Evolutionary conservation across 192 early-diverging fungal species (phyloP).

Genomic region (Gonapodya sp.): DNA sequence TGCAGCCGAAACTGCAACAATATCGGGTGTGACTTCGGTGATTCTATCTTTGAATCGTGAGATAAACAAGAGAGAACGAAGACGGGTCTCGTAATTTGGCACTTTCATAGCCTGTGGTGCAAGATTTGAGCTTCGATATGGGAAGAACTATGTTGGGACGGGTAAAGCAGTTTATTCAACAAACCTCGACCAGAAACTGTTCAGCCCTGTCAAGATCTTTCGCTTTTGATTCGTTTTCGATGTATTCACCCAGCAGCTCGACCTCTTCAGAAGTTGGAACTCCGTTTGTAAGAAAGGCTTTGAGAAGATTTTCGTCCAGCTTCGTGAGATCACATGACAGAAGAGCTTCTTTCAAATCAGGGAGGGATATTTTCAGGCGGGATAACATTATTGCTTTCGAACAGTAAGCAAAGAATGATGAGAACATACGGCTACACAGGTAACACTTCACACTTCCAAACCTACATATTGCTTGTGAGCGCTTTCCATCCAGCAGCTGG

Average conservation of each 20-base stretch:
- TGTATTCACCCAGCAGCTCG: background rate
- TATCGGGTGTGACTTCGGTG: background rate
- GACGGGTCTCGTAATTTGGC: constrained; percentile 5
- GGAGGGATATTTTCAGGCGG: background rate
- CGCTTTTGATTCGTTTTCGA: background rate
- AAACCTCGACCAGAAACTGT: background rate
- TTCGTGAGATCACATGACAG: background rate
- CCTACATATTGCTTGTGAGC: background rate
- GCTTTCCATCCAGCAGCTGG: background rate
- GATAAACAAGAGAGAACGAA: background rate
- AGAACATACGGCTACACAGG: background rate
- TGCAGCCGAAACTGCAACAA: background rate
- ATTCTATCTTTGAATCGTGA: background rate
- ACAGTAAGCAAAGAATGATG: background rate
- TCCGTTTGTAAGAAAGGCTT: background rate
- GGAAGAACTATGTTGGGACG: background rate
- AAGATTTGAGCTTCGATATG: background rate
- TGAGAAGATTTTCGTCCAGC: constrained; percentile 1
- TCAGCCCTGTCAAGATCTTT: constrained; percentile 8
- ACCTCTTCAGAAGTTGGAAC: constrained; percentile 4
- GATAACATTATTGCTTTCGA: constrained; percentile 4
- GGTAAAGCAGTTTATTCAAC: too few species aligned
- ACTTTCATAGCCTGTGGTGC: background rate
- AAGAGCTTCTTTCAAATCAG: background rate
- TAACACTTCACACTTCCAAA: background rate